Conservation (phyloP, 2,329 filamentous ascomycete genomes). For the Neurospora crassa region DNA sequence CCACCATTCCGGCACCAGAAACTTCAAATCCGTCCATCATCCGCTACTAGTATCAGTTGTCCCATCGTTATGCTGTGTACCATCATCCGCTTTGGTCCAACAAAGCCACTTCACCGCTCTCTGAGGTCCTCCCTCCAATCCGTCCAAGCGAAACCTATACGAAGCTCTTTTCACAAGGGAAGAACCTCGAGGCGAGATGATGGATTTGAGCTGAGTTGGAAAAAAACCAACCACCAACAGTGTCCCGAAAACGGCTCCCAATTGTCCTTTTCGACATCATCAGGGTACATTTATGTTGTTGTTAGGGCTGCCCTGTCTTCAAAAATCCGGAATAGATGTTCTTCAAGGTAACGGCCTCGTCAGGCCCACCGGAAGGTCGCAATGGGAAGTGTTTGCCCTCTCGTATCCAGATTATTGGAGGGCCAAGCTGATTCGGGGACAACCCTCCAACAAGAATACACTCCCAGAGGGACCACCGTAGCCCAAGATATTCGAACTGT, state of each 20-base stretch:
- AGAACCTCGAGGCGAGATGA: not conserved
- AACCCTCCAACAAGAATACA: not conserved
- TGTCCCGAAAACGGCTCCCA: not conserved
- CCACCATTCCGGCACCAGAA: not conserved
- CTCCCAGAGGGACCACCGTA: not conserved
- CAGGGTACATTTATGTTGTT: not conserved
- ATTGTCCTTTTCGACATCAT: not conserved
- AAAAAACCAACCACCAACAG: not conserved
- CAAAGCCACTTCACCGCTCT: not conserved
- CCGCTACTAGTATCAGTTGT: not conserved
- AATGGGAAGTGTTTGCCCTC: not conserved
- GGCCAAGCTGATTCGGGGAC: not conserved
- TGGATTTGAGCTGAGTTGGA: not conserved
- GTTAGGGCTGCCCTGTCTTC: not conserved
- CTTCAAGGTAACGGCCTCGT: not conserved
- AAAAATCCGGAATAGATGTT: not conserved
- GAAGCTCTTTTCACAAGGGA: not conserved
- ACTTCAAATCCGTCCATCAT: not conserved
- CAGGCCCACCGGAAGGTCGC: not conserved
- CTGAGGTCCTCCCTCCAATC: not conserved
- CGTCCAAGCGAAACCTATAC: not conserved
- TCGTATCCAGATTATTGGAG: not conserved
- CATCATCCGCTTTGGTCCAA: not conserved
- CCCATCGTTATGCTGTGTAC: not conserved
- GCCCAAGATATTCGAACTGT: not conserved